Evolutionary conservation across 176 grass and related monocot species (phyloP).

Genomic region (Rhynchospora breviuscula): DNA sequence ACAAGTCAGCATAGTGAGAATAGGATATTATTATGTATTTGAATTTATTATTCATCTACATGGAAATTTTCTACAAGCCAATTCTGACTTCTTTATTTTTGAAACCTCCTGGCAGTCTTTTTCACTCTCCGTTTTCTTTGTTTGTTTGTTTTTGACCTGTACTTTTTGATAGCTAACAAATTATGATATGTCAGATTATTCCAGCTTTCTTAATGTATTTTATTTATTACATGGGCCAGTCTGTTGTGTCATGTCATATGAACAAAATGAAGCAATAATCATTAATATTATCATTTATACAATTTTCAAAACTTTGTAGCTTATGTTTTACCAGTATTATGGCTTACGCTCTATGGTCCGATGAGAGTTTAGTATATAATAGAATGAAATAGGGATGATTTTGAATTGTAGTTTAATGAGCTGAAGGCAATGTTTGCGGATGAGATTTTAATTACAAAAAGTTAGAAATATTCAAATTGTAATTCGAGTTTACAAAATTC

Average conservation of each 20-base stretch:
- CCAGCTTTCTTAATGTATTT: background rate
- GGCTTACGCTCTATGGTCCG: background rate
- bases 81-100: background rate
- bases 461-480: too few species aligned
- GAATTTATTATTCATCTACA: background rate
- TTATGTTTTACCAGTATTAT: background rate
- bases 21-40: background rate
- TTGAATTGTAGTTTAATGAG: too few species aligned
- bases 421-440: too few species aligned
- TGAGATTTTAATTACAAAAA: too few species aligned
- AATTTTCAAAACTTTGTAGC: background rate
- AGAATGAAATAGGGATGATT: too few species aligned
- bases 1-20: background rate
- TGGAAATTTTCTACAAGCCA: background rate
- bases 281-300: background rate
- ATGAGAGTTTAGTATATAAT: too few species aligned
- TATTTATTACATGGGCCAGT: background rate
- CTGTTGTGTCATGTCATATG: background rate
- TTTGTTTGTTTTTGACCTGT: background rate
- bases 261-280: background rate
- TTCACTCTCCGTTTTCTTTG: background rate
- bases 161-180: background rate
- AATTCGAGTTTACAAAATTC: too few species aligned
- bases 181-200: background rate
- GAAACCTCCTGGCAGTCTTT: background rate